phyloP scores from a whole-genome alignment of 2,329 filamentous ascomycete genomes.

The Aureobasidium sp. region DNA sequence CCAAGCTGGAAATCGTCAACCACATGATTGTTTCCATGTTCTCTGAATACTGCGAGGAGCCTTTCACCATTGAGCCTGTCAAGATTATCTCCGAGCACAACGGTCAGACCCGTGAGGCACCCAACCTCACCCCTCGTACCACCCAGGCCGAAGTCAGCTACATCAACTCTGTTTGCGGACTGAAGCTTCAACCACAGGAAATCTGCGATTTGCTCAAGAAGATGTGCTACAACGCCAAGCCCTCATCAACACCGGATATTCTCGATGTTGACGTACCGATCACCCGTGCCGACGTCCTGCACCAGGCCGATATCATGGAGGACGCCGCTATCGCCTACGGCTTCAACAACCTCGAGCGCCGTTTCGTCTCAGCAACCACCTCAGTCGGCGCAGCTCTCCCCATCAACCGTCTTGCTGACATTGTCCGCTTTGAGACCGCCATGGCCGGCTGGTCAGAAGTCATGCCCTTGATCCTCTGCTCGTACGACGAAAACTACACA shows the following conservation, averaged over 20 bases:
- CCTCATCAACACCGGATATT: conserved; percentile 55
- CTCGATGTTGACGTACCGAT: conserved; percentile 76
- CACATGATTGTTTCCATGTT: conserved; percentile 98
- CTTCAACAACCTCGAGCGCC: conserved; percentile 88
- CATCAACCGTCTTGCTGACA: conserved; percentile 92
- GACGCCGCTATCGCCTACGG: conserved; percentile 94
- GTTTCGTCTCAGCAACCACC: conserved; percentile 75
- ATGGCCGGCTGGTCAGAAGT: conserved; percentile 97
- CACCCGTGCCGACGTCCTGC: conserved; percentile 87
- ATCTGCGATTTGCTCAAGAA: conserved; percentile 75
- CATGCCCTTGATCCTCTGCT: conserved; percentile 92
- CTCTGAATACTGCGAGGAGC: conserved; percentile 77
- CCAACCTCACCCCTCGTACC: conserved; percentile 66
- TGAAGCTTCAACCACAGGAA: conserved; percentile 62
- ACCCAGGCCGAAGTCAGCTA: conserved; percentile 84
- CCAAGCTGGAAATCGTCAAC: conserved; percentile 91
- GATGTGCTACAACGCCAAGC: conserved; percentile 80
- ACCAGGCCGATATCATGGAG: conserved; percentile 98
- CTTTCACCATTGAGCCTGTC: conserved; percentile 88
- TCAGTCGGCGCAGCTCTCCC: conserved; percentile 79
- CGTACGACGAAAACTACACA: conserved; percentile 94
- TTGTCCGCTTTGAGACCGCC: conserved; percentile 78
- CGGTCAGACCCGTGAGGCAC: conserved; percentile 68
- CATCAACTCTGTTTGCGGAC: conserved; percentile 85
- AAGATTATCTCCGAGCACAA: conserved; percentile 92